Evolutionary conservation across 108 stramenopile genomes (phyloP), one percentile per base, ranked within the genome.

Genomic region (Cyclotella kingstonii): DNA sequence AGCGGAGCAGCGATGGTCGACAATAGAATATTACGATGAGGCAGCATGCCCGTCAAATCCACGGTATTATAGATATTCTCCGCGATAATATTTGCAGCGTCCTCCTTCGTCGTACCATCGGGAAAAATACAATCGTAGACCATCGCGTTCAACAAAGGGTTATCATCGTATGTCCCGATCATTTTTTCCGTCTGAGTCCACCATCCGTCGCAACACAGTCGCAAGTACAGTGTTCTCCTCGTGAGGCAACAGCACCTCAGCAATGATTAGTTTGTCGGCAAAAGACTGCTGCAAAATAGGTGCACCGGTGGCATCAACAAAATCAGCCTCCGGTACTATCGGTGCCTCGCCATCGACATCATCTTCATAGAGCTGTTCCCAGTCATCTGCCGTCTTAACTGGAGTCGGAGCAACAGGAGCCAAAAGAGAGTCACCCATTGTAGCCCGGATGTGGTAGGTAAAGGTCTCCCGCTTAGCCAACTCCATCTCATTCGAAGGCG

Each of bases 41-140:
- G 2, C 38, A 8, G 40, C 23, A 62, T 59, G 30, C 5, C 82
- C 79, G 10, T 66, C 63, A 27, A 45, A 44, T 81, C 81, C 18
- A 50, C 60, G 28, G 79, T 70, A 5, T 39, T 19, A 2, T 68
- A 28, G 2, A 86, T 47, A 39, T 82, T 72, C 51, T 79, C 72
- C 17, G 86, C 82, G 21, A 87, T 79, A 7, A n/a, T n/a, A n/a
- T n/a, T 87, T n/a, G 70, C 81, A 10, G 70, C 39, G 48, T 78
- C 75, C 33, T 80, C 70, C 28, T 61, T 41, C 1, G 53, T 57
- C 22, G 18, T 18, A 11, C 86, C 83, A 75, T 87, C 81, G 46
- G 70, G 57, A 33, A 82, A 84, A 38, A 68, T 50, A 10, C 75
- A 63, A 5, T 62, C 60, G 52, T 82, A 80, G 0, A 66, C 36